A percentile compares a stretch with the other conserved stretches of the same genome.
Evolutionary conservation across 2,329 filamentous ascomycete genomes (phyloP).

Genomic region (Colletotrichum chrysophilum): DNA sequence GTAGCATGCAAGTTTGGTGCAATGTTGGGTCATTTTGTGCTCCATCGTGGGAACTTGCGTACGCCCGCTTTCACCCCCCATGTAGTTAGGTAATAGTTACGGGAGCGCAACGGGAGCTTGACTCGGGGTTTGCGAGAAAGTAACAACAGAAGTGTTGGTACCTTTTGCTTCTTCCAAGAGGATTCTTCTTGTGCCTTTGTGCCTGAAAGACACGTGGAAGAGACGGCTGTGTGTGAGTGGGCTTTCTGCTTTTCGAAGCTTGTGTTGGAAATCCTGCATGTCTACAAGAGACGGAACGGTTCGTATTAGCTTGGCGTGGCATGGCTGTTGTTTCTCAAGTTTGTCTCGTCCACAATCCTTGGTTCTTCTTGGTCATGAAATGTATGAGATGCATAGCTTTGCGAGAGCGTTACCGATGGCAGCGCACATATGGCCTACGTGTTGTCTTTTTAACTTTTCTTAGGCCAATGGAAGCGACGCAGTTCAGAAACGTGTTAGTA

Average conservation of each 20-base stretch:
- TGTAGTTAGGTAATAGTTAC: slow-evolving; percentile 3
- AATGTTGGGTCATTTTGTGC: background rate
- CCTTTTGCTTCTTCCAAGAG: background rate
- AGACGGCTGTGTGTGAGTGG: background rate
- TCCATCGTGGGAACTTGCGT: background rate
- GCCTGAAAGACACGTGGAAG: background rate
- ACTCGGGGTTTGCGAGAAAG: background rate
- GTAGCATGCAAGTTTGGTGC: background rate
- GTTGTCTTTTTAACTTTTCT: background rate
- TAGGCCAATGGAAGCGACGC: background rate
- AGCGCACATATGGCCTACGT: background rate
- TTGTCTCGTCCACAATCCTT: background rate
- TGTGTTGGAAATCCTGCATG: background rate
- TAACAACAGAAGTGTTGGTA: background rate
- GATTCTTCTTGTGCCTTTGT: background rate
- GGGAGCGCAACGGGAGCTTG: background rate
- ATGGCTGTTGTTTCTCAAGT: background rate
- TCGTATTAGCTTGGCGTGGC: background rate
- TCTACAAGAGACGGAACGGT: background rate
- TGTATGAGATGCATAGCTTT: background rate
- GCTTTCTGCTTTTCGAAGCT: background rate
- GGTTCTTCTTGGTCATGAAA: slow-evolving; percentile 6
- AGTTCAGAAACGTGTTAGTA: background rate
- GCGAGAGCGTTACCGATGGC: background rate
- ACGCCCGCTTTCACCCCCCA: background rate